A percentile compares a stretch with the other conserved stretches of the same genome.
Evolutionary conservation across 139 green algal species (phyloP).

Genomic region (Chlamydomonas eustigma): DNA sequence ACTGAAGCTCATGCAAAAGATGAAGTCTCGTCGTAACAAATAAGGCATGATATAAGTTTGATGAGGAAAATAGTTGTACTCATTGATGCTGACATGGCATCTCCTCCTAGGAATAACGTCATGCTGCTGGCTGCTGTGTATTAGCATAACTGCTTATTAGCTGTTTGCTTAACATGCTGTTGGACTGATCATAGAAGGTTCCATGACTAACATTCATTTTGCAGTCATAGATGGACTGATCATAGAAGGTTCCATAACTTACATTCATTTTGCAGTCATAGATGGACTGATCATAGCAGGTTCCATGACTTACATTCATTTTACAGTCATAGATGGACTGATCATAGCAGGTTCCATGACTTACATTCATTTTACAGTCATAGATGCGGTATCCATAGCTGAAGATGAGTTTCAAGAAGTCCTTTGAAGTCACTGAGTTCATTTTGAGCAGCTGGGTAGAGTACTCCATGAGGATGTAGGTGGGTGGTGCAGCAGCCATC

Average conservation of each 20-base stretch:
- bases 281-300: too few relatives aligned
- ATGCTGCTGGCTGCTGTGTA: too few relatives aligned
- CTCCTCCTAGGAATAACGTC: too few relatives aligned
- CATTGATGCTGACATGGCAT: too few relatives aligned
- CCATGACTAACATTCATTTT: background rate
- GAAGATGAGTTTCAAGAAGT: background rate
- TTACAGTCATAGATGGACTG: background rate
- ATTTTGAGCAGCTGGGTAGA: background rate
- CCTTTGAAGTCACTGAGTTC: background rate
- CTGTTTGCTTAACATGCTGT: too few relatives aligned
- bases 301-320: background rate
- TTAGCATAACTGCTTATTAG: too few relatives aligned
- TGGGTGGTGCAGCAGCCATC: background rate
- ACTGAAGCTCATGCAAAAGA: too few relatives aligned
- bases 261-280: background rate
- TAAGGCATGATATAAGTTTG: too few relatives aligned
- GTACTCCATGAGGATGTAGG: conserved; percentile 1
- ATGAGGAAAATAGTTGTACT: too few relatives aligned
- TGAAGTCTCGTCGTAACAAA: too few relatives aligned
- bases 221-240: background rate
- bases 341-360: background rate
- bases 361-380: background rate
- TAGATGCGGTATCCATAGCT: background rate
- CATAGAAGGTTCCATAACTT: background rate
- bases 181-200: background rate